Base-by-base conservation (phyloP, 2,329 filamentous ascomycete genomes). In the Exutisphaerella laricina region DNA sequence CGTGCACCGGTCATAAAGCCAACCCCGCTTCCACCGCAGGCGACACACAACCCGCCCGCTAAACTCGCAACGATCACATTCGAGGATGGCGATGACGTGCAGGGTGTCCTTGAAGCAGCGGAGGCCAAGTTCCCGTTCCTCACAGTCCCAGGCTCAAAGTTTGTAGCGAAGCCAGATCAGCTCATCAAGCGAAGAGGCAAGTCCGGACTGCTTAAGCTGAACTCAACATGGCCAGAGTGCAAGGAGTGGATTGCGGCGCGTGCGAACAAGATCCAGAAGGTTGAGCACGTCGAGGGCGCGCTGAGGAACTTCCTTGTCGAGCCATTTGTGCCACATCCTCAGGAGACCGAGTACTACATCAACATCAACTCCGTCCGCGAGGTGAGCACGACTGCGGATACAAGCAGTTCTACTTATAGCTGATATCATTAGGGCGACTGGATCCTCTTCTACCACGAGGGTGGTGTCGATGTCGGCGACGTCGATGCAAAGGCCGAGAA, bases 331-430 rank as follows among this genome's bases (percentile, higher is more conserved):
- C 92, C 90, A 62, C 92, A 98, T 72, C 85, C 89, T 54, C 79
- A 88, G 61, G 84, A 88, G 68, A 96, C 90, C 54, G 92, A 98
- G 73, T 97, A 97, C 77, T 98, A 98, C 75, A 95, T 98, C 77
- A 96, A 96, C 82, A 98, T 98, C 77, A 92, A 96, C 80, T 97
- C 92, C 53, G 89, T 95, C 64, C 86, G 92, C 77, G 92, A 97
- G 83, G 92, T 97, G 82, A 82, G 88, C 82, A 30, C n/a, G 25
- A 28, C 10, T 20, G 9, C 26, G 32, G 4, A 12, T 26, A 18
- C 9, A 10, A 22, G 7, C 18, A 12, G 9, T n/a, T 5, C 20
- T 30, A 13, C 13, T 22, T 9, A 14, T 45, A 30, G 51, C 66
- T 68, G 55, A 65, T 58, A 38, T 49, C 53, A 5, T 49, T 31